A percentile compares a stretch with the other conserved stretches of the same genome.
These are phyloP conservation scores for Neonothopanus nambi DNA, from an alignment of 1,284 basidiomycete species.

Conservation along the genomic window DNA sequence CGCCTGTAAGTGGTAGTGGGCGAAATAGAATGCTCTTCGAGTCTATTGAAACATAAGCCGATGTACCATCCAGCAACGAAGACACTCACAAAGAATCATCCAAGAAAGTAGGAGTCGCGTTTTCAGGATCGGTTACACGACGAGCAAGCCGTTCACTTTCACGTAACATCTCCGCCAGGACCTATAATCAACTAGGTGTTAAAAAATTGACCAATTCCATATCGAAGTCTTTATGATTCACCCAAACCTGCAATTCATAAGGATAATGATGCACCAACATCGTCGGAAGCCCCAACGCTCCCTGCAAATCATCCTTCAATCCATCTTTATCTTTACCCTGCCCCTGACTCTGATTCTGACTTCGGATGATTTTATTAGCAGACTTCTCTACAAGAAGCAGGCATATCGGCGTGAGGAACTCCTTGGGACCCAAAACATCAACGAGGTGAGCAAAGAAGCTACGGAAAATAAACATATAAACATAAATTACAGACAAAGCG, in stretches of 20 bases:
- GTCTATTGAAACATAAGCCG: slow-evolving; percentile 34
- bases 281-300: slow-evolving; percentile 66
- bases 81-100: slow-evolving; percentile 52
- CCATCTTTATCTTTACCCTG: slow-evolving; percentile 36
- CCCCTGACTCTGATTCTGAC: slow-evolving; percentile 3
- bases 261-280: slow-evolving; percentile 64
- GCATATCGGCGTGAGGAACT: slow-evolving; percentile 83
- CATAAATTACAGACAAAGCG: slow-evolving; percentile 1
- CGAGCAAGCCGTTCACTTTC: slow-evolving; percentile 67
- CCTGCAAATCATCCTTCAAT: slow-evolving; percentile 57
- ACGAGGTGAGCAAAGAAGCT: slow-evolving; percentile 94
- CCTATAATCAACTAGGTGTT: slow-evolving; percentile 39
- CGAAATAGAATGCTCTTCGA: slow-evolving; percentile 53
- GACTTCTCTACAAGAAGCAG: slow-evolving; percentile 87
- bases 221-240: slow-evolving; percentile 33
- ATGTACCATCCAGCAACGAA: slow-evolving; percentile 1
- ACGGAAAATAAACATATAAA: slow-evolving; percentile 15
- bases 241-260: slow-evolving; percentile 53
- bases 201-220: slow-evolving; percentile 12
- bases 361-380: slow-evolving; percentile 66
- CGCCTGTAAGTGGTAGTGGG: slow-evolving; percentile 46
- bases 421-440: slow-evolving; percentile 77
- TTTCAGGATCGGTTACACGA: slow-evolving; percentile 42
- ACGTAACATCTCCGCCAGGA: slow-evolving; percentile 63
- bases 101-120: slow-evolving; percentile 51